Evolutionary conservation across 371 early-diverging fungal species (phyloP).

Genomic region (Hamiltosporidium tvaerminnensis): DNA sequence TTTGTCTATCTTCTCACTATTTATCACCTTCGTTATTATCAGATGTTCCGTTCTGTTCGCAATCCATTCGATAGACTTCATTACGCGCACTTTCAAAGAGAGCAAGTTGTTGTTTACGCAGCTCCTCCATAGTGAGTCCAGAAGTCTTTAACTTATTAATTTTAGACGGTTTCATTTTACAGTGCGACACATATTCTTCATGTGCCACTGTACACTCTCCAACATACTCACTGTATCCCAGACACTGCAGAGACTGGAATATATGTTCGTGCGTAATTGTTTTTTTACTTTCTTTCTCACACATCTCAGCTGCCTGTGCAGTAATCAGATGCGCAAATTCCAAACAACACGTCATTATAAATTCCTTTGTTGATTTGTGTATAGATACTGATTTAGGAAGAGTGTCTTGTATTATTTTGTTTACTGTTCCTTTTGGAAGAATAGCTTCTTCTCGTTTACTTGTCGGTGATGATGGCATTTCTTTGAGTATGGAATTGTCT

Average conservation of each 20-base stretch:
- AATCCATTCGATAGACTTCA: too few relatives aligned
- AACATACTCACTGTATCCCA: constrained; percentile 39
- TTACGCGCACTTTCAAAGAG: constrained; percentile 49
- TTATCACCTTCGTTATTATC: too few relatives aligned
- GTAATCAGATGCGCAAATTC: constrained; percentile 46
- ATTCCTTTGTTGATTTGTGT: constrained; percentile 19
- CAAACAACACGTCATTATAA: constrained; percentile 28
- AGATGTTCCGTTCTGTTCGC: too few relatives aligned
- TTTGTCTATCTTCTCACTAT: too few relatives aligned
- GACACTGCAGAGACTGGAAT: constrained; percentile 31
- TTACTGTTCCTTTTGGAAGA: too few relatives aligned
- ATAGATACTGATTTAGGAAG: background rate
- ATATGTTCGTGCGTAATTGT: constrained; percentile 52
- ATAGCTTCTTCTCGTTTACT: too few relatives aligned
- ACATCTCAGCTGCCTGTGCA: constrained; percentile 42
- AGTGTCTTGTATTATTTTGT: too few relatives aligned
- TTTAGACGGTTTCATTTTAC: constrained; percentile 47
- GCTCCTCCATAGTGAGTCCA: constrained; percentile 49
- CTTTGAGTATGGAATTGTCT: too few relatives aligned
- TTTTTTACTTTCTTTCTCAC: constrained; percentile 53
- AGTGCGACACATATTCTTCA: constrained; percentile 34
- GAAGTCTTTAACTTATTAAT: constrained; percentile 52
- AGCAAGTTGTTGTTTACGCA: constrained; percentile 48
- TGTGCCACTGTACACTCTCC: constrained; percentile 37
- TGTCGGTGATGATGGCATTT: too few relatives aligned